Base-by-base conservation (phyloP, 371 early-diverging fungal species). In the Zancudomyces culisetae region DNA sequence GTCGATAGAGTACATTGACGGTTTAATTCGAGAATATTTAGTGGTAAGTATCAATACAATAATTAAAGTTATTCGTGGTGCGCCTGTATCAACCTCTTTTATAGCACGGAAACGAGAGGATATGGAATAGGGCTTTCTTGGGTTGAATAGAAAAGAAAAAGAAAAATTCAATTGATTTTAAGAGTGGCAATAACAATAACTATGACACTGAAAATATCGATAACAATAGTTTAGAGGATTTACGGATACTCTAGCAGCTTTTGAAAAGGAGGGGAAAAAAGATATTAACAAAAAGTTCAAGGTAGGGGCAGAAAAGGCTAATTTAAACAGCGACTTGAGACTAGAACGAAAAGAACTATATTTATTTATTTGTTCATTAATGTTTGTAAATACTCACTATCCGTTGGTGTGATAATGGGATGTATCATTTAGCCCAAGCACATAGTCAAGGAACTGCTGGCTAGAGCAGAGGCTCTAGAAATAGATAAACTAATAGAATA, bases 1-100 rank as follows among this genome's bases (percentile, higher is more conserved):
- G 56, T 64, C 66, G 42, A 19, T 66, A 15, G 67, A 58, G 49
- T 54, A 61, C 53, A 65, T 65, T 22, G 66, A 65, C 41, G 64
- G 60, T 29, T 49, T 65, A 42, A 48, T 65, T 27, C 56, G 66
- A 26, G 66, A 65, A 54, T 65, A 65, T 45, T 45, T 65, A 26
- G 40, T 65, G 43, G 43, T 43, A 43, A 43, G n/a, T n/a, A n/a
- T n/a, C n/a, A 43, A 43, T 21, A 43, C 43, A 12, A 10, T 43
- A 35, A 10, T 6, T 35, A 35, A 6, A 35, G 15, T 35, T 35
- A 35, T 35, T 15, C 35, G 35, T n/a, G n/a, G n/a, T n/a, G n/a
- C n/a, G n/a, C n/a, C n/a, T n/a, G n/a, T n/a, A n/a, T n/a, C n/a
- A n/a, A n/a, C n/a, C n/a, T n/a, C n/a, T n/a, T n/a, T n/a, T n/a